A percentile compares a stretch with the other conserved stretches of the same genome.
Evolutionary conservation across 768 basidiomycete genomes (phyloP).

Genomic region (Butyriboletus loyo): DNA sequence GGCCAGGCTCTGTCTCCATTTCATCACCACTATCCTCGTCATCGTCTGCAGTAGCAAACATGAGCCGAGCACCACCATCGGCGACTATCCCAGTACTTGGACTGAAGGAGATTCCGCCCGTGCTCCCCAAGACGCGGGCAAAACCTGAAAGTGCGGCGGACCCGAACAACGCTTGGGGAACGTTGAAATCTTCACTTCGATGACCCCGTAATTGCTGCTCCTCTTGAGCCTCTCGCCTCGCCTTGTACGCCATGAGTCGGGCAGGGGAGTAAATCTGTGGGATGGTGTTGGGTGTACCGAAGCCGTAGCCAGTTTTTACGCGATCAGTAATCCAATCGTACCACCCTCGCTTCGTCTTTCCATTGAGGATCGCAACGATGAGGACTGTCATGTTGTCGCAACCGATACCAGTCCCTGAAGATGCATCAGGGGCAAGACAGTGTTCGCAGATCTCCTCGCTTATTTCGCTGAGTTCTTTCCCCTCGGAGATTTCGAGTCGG

Average conservation of each 20-base stretch:
- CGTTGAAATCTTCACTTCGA: conserved; percentile 33
- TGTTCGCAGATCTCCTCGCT: conserved; percentile 88
- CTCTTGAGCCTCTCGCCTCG: conserved; percentile 57
- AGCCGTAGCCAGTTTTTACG: conserved; percentile 72
- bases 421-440: conserved; percentile 92
- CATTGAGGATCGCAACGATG: conserved; percentile 83
- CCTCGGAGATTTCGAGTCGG: conserved; percentile 75
- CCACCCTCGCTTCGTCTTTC: conserved; percentile 90
- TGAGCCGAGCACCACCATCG: conserved; percentile 45
- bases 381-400: conserved; percentile 99
- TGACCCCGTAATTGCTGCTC: conserved; percentile 39
- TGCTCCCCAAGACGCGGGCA: conserved; percentile 53
- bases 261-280: conserved; percentile 74
- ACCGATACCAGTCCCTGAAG: conserved; percentile 87
- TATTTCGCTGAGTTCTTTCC: conserved; percentile 77
- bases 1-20: conserved; percentile 27
- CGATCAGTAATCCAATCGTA: conserved; percentile 84
- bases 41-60: conserved; percentile 62
- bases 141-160: conserved; percentile 43
- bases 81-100: conserved; percentile 51
- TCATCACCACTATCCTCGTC: conserved; percentile 60
- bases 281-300: conserved; percentile 68
- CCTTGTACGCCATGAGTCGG: conserved; percentile 61
- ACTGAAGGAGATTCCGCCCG: conserved; percentile 64
- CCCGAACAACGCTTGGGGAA: conserved; percentile 30